Percentiles rank a stretch among this genome's conserved stretches.
Conservation (phyloP, 805 yeast species). For the Wickerhamiella kurtzmanii region DNA sequence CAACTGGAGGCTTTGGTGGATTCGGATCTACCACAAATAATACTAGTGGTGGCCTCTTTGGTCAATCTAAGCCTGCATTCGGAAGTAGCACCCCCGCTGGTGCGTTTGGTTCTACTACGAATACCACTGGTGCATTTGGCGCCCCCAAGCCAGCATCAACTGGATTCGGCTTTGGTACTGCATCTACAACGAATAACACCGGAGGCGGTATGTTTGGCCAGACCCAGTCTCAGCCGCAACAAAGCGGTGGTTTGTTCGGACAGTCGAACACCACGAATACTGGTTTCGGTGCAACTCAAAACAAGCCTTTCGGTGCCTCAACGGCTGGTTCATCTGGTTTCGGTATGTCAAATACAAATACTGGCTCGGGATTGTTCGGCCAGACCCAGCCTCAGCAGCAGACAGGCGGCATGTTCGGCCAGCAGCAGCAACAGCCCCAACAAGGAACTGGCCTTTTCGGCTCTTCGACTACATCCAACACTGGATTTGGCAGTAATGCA, state of each 20-base stretch:
- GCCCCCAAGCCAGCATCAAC: conserved; percentile 13
- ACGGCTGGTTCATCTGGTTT: conserved; percentile 13
- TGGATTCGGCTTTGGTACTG: not conserved
- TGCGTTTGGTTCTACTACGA: conserved; percentile 21
- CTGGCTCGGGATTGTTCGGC: conserved; percentile 12
- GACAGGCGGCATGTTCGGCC: conserved; percentile 5
- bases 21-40: not conserved
- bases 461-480: conserved; percentile 9
- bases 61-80: conserved; percentile 2
- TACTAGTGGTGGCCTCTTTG: not conserved
- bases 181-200: conserved; percentile 7
- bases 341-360: conserved; percentile 8
- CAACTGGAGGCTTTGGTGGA: not conserved
- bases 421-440: conserved; percentile 1
- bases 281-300: not conserved
- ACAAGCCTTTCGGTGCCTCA: conserved; percentile 4
- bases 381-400: not conserved
- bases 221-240: conserved; percentile 5
- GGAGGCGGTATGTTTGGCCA: conserved; percentile 14
- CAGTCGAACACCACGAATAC: conserved; percentile 1
- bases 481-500: conserved; percentile 5
- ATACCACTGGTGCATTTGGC: conserved; percentile 3
- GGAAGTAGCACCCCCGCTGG: conserved; percentile 17
- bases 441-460: conserved; percentile 20
- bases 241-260: conserved; percentile 8